Evolutionary conservation across 768 basidiomycete species (phyloP).

Genomic region (Hypholoma fasciculare): DNA sequence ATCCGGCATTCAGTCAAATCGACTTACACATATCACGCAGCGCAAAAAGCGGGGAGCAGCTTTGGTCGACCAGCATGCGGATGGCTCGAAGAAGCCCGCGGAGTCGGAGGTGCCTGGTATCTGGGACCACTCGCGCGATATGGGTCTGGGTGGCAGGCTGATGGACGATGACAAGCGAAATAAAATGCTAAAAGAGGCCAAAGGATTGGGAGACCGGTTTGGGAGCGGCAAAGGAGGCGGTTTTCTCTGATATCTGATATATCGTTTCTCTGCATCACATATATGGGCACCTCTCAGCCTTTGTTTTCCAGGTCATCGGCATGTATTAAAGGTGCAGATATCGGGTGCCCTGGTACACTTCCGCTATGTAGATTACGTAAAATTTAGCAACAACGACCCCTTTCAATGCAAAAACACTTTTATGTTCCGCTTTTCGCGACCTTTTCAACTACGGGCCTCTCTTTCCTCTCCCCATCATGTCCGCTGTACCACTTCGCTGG

Average conservation of each 20-base stretch:
- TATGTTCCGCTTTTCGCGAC: too few relatives aligned
- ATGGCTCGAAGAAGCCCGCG: conserved; percentile 30
- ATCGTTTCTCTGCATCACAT: too few relatives aligned
- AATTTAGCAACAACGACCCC: too few relatives aligned
- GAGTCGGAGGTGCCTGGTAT: conserved; percentile 64
- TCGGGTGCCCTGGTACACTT: too few relatives aligned
- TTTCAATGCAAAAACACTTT: too few relatives aligned
- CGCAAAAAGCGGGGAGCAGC: conserved; percentile 52
- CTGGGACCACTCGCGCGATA: conserved; percentile 93
- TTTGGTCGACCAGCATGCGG: conserved; percentile 53
- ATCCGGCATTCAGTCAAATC: neutral
- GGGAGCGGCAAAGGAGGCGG: conserved; percentile 71
- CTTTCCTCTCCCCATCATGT: too few relatives aligned
- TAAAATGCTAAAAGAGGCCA: conserved; percentile 79
- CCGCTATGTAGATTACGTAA: too few relatives aligned
- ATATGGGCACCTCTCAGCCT: too few relatives aligned
- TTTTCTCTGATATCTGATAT: conserved; percentile 43
- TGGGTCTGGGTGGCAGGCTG: conserved; percentile 82
- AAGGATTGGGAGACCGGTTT: conserved; percentile 81
- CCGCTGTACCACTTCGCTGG: too few relatives aligned
- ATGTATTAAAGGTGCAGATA: too few relatives aligned
- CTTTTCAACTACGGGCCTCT: too few relatives aligned
- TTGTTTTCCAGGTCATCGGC: too few relatives aligned
- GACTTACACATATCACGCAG: conserved; percentile 20
- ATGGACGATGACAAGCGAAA: conserved; percentile 87